Percentiles rank a stretch among this genome's conserved stretches.
Conservation (phyloP, 805 yeast species). For the Sugiyamaella americana region DNA sequence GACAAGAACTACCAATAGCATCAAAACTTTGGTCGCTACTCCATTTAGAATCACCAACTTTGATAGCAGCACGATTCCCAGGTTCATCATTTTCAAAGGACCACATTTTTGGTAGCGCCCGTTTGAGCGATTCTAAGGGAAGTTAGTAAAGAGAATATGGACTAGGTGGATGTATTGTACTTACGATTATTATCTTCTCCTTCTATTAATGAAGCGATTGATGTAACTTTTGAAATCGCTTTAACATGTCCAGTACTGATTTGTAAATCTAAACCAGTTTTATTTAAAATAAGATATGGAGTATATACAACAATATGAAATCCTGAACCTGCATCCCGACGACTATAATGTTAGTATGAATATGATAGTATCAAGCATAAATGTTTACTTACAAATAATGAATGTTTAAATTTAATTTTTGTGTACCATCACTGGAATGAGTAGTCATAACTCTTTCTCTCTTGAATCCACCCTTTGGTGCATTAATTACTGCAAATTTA, state of each 20-base stretch:
- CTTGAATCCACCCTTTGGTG: constrained; percentile 44
- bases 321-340: constrained; percentile 48
- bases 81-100: constrained; percentile 62
- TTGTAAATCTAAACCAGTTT: constrained; percentile 62
- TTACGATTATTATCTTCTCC: constrained; percentile 8
- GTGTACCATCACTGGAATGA: constrained; percentile 55
- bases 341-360: not conserved
- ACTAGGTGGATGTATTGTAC: too few relatives aligned
- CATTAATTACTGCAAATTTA: constrained; percentile 63
- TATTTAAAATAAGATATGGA: constrained; percentile 78
- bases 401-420: constrained; percentile 54
- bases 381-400: constrained; percentile 44
- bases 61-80: constrained; percentile 58
- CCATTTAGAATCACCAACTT: constrained; percentile 63
- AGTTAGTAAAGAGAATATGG: too few relatives aligned
- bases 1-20: constrained; percentile 79
- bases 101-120: constrained; percentile 64
- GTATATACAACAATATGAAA: constrained; percentile 65
- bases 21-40: constrained; percentile 77
- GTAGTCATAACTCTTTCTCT: constrained; percentile 50
- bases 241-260: constrained; percentile 51
- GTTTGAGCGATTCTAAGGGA: constrained; percentile 21
- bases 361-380: not conserved
- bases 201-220: constrained; percentile 12
- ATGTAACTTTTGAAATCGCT: constrained; percentile 36